Evolutionary conservation across 116 monocot genomes (phyloP).

Genomic region (Zostera marina): DNA sequence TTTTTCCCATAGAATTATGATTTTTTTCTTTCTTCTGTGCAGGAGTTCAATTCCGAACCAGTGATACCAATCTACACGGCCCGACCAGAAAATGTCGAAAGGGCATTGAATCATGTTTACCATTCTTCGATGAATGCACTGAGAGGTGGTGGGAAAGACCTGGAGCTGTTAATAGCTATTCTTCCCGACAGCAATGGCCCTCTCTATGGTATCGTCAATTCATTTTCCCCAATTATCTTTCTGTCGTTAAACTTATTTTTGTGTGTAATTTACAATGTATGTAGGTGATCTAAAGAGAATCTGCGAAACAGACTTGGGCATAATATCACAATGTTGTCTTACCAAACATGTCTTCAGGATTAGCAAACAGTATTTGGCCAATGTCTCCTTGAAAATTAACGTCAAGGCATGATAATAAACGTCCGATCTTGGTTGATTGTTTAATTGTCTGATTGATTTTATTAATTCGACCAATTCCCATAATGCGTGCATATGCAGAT

Average conservation of each 20-base stretch:
- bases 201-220: constrained; percentile 24
- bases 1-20: background rate
- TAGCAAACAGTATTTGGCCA: constrained; percentile 40
- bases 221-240: background rate
- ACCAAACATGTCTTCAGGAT: constrained; percentile 42
- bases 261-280: background rate
- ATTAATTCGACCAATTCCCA: background rate
- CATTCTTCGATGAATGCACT: constrained; percentile 15
- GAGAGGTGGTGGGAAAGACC: constrained; percentile 24
- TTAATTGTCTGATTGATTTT: background rate
- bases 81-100: constrained; percentile 32
- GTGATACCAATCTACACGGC: constrained; percentile 20
- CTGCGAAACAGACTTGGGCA: constrained; percentile 47
- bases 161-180: constrained; percentile 39
- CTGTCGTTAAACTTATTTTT: too few species aligned
- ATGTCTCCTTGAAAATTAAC: constrained; percentile 45
- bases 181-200: constrained; percentile 49
- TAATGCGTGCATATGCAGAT: constrained; percentile 13
- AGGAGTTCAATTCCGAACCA: constrained; percentile 44
- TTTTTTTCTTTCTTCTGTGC: background rate
- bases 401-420: constrained; percentile 23
- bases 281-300: constrained; percentile 44
- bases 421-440: background rate
- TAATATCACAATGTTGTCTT: constrained; percentile 51
- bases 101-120: constrained; percentile 30